These are phyloP conservation scores for Sporothrix mexicana DNA, from an alignment of 2,329 filamentous ascomycete genomes.

Conservation along the genomic window DNA sequence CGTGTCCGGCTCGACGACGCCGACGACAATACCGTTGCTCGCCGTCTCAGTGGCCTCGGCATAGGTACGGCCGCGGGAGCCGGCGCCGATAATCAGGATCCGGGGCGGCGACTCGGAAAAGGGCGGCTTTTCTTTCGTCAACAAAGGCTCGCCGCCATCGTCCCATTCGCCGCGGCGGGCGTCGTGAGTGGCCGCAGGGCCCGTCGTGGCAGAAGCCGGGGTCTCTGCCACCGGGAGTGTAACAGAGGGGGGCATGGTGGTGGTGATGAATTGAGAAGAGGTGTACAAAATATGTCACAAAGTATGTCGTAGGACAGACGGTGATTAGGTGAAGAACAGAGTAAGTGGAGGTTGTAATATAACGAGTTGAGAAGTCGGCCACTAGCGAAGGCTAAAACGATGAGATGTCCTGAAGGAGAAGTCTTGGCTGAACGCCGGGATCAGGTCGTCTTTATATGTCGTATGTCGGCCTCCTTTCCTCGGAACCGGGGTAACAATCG, in stretches of 20 bases:
- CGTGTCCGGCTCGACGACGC: slow-evolving; percentile 79
- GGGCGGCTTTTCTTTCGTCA: slow-evolving; percentile 50
- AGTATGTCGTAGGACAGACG: neutral
- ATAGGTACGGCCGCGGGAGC: slow-evolving; percentile 78
- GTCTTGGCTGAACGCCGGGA: neutral
- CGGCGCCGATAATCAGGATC: slow-evolving; percentile 81
- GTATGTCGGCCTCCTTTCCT: neutral
- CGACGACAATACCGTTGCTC: slow-evolving; percentile 71
- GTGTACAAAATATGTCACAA: neutral
- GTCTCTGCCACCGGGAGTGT: neutral
- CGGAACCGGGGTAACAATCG: neutral
- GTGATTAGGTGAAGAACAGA: too few relatives aligned
- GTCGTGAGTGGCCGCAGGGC: neutral
- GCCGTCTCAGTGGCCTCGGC: slow-evolving; percentile 69
- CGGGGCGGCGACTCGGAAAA: slow-evolving; percentile 62
- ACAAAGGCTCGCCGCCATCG: slow-evolving; percentile 38
- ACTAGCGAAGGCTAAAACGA: too few relatives aligned
- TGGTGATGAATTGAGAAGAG: neutral
- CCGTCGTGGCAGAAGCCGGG: neutral
- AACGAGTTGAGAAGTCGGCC: too few relatives aligned
- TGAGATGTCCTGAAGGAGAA: neutral
- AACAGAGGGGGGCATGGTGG: neutral
- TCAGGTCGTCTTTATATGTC: neutral
- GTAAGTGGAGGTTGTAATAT: too few relatives aligned
- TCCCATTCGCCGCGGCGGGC: slow-evolving; percentile 29